Evolutionary conservation across 1,139 yeast genomes (phyloP), one percentile per base, ranked within the genome.

Genomic region (Geotrichum phurueaensis): DNA sequence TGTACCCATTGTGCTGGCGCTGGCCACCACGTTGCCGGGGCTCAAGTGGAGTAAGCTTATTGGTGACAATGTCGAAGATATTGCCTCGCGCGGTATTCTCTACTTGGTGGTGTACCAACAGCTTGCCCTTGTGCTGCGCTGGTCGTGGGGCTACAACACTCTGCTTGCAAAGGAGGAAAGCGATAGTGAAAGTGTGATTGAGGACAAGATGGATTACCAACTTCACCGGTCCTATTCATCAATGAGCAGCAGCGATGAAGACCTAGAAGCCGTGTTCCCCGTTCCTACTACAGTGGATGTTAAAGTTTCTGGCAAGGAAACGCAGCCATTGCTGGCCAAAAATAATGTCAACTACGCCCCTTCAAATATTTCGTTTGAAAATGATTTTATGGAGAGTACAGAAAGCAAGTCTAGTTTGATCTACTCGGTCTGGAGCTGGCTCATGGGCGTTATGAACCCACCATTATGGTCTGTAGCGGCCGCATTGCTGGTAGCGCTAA

Each of bases 381-480:
- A n/a, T 3, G 43, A 36, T 13, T 15, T n/a, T 5, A 36, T 5
- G 3, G 18, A n/a, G 15, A n/a, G 2, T 13, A n/a, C 3, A 36
- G 18, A n/a, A n/a, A 36, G 6, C 43, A 36, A 36, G 18, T 10
- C 18, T 13, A n/a, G 43, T 13, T 6, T 13, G 43, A 10, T 36
- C 6, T 13, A 36, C 5, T 36, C 18, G 2, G 23, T 54, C 12
- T 57, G 51, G 31, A 20, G 49, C 47, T 64, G 63, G 23, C 59
- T 83, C 56, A 65, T 80, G 60, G 69, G 72, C 45, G 84, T 84
- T 68, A 89, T 94, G 96, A 92, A 92, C 73, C 97, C 97, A 13
- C 99, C 98, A 10, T 78, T 92, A 65, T 94, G 90, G 79, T 86
- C 98, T 12, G 92, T 92, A 97, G 73, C 89, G 31, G 75, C 86